Conservation (phyloP, 2,329 filamentous ascomycete genomes). For the Achaetomium macrosporum region DNA sequence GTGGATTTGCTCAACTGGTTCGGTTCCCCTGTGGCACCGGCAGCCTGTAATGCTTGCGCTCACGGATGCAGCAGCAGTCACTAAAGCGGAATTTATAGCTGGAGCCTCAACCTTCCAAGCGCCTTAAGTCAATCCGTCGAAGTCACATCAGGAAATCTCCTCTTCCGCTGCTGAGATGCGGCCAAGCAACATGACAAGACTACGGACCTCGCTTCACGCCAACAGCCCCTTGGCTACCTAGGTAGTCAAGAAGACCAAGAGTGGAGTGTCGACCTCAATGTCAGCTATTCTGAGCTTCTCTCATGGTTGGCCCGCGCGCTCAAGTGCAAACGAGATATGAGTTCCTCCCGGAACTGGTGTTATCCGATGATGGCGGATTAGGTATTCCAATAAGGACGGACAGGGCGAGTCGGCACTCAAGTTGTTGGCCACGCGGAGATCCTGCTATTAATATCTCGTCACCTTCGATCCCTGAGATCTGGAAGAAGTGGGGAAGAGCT, state of each 20-base stretch:
- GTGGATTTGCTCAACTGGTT: background rate
- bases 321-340: background rate
- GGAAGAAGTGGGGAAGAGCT: constrained; percentile 7
- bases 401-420: background rate
- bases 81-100: no score
- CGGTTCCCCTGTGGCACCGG: no score
- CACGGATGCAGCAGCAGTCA: no score
- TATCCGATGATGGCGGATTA: background rate
- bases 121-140: background rate
- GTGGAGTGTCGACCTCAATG: background rate
- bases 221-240: background rate
- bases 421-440: background rate
- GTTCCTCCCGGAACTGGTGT: background rate
- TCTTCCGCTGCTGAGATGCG: constrained; percentile 2
- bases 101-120: no score
- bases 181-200: background rate
- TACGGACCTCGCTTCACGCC: background rate
- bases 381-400: background rate
- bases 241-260: background rate
- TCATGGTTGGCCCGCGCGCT: background rate
- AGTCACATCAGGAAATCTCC: background rate
- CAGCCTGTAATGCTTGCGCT: background rate
- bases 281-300: background rate
- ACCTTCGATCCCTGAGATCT: constrained; percentile 1
- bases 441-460: constrained; percentile 14